Conservation (phyloP, 805 yeast species). For the Kodamaea neixiangensis region DNA sequence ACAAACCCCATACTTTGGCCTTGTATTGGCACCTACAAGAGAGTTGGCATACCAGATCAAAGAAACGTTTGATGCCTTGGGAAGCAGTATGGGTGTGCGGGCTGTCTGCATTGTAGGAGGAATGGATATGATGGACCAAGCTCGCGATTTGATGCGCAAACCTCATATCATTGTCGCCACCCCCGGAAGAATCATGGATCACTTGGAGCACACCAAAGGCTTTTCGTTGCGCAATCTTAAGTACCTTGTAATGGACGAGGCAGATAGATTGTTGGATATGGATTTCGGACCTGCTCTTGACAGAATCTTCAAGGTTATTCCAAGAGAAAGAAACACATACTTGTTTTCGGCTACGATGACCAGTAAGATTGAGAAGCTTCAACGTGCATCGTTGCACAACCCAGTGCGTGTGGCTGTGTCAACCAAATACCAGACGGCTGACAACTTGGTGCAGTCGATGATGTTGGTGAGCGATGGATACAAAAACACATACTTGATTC, state of each 20-base stretch:
- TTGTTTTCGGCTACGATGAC: conserved; percentile 97
- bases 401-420: conserved; percentile 93
- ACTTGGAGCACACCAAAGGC: conserved; percentile 88
- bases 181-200: conserved; percentile 93
- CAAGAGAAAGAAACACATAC: conserved; percentile 79
- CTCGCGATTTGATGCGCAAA: conserved; percentile 87
- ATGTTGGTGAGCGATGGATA: conserved; percentile 91
- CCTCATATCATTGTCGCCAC: conserved; percentile 96
- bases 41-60: conserved; percentile 86
- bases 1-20: conserved; percentile 84
- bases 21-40: conserved; percentile 85
- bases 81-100: conserved; percentile 89
- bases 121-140: conserved; percentile 98
- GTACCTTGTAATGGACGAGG: conserved; percentile 93
- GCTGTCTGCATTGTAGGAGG: conserved; percentile 93
- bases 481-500: conserved; percentile 84
- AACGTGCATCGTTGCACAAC: conserved; percentile 83
- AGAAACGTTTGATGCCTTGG: conserved; percentile 93
- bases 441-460: conserved; percentile 84
- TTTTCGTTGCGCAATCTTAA: conserved; percentile 77
- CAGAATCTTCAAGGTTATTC: conserved; percentile 79
- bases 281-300: conserved; percentile 96
- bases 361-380: conserved; percentile 89
- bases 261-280: conserved; percentile 92
- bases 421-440: conserved; percentile 87